A percentile compares a stretch with the other conserved stretches of the same genome.
Conservation (phyloP, 129 eudicot genomes). For the carrot (Daucus carota) region DH1_v3.0 NC_030386.2:28167001-28167500, state of each 20-base stretch:
- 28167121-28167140: constrained; percentile 12
- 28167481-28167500: constrained; percentile 41
- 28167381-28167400: constrained; percentile 42
- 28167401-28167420: neutral
- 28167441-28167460: neutral
- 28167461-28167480: neutral
- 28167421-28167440: constrained; percentile 7
- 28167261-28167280: neutral
- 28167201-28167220: constrained; percentile 83
- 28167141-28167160: constrained; percentile 75
- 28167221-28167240: constrained; percentile 12
- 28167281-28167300: constrained; percentile 29
- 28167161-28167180: constrained; percentile 79
- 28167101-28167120: neutral
- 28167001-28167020: neutral
- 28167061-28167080: neutral
- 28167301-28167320: constrained; percentile 94
- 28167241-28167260: neutral
- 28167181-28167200: constrained; percentile 96
- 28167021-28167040: neutral
- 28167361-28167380: constrained; percentile 92
- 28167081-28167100: neutral
- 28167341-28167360: constrained; percentile 85
- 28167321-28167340: constrained; percentile 87
- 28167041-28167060: neutral